phyloP scores from a whole-genome alignment of 345 rosid genomes.

The Citrus maxima region DNA sequence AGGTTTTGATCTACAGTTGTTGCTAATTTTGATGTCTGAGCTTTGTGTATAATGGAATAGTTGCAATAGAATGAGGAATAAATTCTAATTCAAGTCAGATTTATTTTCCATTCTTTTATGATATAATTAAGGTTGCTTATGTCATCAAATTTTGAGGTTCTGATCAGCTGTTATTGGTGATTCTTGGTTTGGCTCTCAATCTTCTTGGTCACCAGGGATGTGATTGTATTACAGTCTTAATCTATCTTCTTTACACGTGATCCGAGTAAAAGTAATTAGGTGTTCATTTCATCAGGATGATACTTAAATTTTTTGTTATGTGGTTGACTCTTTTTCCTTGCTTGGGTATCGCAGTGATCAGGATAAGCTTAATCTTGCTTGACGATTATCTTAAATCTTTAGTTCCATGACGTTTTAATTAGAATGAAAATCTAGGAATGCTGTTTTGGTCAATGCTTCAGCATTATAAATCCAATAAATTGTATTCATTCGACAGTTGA shows the following conservation, averaged over 20 bases:
- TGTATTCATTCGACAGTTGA: not conserved
- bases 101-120: not conserved
- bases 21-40: constrained; percentile 18
- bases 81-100: not conserved
- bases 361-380: not conserved
- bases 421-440: not conserved
- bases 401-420: not conserved
- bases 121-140: not conserved
- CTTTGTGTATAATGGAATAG: not conserved
- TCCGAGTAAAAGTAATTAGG: not conserved
- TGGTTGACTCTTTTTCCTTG: not conserved
- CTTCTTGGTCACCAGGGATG: not conserved
- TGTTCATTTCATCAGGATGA: not conserved
- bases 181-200: constrained; percentile 16
- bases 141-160: constrained; percentile 9
- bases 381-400: not conserved
- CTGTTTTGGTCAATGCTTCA: not conserved
- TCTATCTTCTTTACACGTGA: not conserved
- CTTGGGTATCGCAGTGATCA: not conserved
- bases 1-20: constrained; percentile 17
- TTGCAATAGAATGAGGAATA: not conserved
- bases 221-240: not conserved
- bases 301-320: not conserved
- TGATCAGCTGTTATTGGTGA: constrained; percentile 18
- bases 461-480: not conserved